Evolutionary conservation across 805 yeast genomes (phyloP), one percentile per base, ranked within the genome.

Genomic region (Yamadazyma sp.): DNA sequence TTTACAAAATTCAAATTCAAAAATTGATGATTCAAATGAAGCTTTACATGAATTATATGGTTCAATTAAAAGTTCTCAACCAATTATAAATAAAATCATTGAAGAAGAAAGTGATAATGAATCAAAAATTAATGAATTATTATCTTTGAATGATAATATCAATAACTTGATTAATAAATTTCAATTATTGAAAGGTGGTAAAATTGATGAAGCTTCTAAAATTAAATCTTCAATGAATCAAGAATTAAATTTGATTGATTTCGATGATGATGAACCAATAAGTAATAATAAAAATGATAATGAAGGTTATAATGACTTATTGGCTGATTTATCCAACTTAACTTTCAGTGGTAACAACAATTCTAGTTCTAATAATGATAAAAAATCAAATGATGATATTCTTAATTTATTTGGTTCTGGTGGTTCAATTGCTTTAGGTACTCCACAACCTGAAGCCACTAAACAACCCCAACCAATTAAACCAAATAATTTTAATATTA

Each of bases 11-110:
- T 63, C 65, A 20, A 55, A 66, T 4, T 69, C 70, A 3, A 45
- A 50, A 44, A 61, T 52, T 45, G 67, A 50, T 26, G 75, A 69
- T 31, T 52, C 64, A 8, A 79, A 74, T 55, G 98, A 91, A 48
- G 89, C 96, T 3, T 58, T 86, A 13, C 68, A 72, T 31, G 98
- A 93, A 50, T 70, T 93, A 38, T 85, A 80, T 50, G 71, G 80
- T 29, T 71, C 95, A 2, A 69, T 93, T 48, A 89, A 85, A 56
- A 79, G 80, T 30, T 79, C 96, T 20, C 88, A 82, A 53, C 96
- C 97, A 26, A 87, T 84, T 49, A 76, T 93, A 46, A 84, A 84
- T 55, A 82, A 81, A 48, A 83, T 93, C 48, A 78, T 86, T 42
- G 82, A 78, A 50, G 95, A 87, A 51, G 95, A 86, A 50, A 32